Conservation (phyloP, 768 basidiomycete genomes). For the Hericium erinaceus region DNA sequence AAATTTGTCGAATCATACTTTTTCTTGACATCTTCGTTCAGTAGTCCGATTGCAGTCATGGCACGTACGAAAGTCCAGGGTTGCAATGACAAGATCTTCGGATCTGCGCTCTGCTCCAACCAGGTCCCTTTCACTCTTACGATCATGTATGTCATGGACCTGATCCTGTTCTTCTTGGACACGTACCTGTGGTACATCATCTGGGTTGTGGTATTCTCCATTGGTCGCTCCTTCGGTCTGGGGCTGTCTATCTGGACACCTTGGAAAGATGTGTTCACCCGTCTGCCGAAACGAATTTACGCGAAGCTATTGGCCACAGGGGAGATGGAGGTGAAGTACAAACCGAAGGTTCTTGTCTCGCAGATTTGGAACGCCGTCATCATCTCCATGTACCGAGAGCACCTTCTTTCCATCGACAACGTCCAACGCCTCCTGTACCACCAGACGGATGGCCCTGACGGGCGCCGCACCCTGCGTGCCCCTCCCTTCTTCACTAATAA, state of each 20-base stretch:
- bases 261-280: slow-evolving; percentile 95
- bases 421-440: slow-evolving; percentile 97
- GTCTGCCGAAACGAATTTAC: slow-evolving; percentile 95
- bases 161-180: slow-evolving; percentile 97
- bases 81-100: slow-evolving; percentile 81
- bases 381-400: slow-evolving; percentile 99
- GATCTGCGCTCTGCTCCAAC: slow-evolving; percentile 72
- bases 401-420: slow-evolving; percentile 94
- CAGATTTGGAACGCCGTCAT: slow-evolving; percentile 99
- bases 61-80: slow-evolving; percentile 88
- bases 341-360: slow-evolving; percentile 97
- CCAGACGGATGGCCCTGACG: slow-evolving; percentile 85
- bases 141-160: slow-evolving; percentile 99
- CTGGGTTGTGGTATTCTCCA: slow-evolving; percentile 93
- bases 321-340: slow-evolving; percentile 99
- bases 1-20: slow-evolving; percentile 97
- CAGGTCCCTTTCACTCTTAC: slow-evolving; percentile 91
- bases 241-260: slow-evolving; percentile 99
- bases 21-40: slow-evolving; percentile 96
- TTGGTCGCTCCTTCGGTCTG: slow-evolving; percentile 81
- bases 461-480: slow-evolving; percentile 85
- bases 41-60: slow-evolving; percentile 94
- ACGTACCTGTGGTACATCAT: slow-evolving; percentile 99
- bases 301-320: slow-evolving; percentile 92
- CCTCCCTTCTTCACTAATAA: slow-evolving; percentile 98